phyloP scores from a whole-genome alignment of 177 flowering plant genomes.

The Telopea speciosissima region DNA sequence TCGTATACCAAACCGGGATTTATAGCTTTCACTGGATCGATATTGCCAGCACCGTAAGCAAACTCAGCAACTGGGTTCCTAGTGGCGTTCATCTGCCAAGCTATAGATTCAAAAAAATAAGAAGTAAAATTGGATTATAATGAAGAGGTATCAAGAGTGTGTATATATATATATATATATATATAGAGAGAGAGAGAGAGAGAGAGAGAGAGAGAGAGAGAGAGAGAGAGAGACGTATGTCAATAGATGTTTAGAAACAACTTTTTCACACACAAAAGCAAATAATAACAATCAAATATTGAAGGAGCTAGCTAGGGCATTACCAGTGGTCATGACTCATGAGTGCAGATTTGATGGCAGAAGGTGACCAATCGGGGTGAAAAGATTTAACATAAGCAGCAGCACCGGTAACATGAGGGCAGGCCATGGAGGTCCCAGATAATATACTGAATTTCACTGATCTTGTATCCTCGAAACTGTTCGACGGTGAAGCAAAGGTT shows the following conservation, averaged over 20 bases:
- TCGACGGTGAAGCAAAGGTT: background rate
- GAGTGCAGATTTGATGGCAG: constrained; percentile 12
- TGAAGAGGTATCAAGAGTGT: background rate
- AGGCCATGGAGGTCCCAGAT: no score
- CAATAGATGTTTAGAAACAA: no score
- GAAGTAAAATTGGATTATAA: background rate
- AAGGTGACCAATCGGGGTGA: constrained; percentile 6
- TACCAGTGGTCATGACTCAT: constrained; percentile 18
- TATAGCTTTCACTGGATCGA: constrained; percentile 26
- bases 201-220: no score
- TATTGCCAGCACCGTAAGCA: constrained; percentile 31
- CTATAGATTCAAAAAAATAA: constrained; percentile 10
- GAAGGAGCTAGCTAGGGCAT: background rate
- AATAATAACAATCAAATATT: no score
- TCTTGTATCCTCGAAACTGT: background rate
- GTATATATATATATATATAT: no score
- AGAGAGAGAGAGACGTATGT: no score
- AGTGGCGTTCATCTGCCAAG: constrained; percentile 15
- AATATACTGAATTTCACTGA: constrained; percentile 8
- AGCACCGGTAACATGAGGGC: no score
- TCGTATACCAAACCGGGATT: constrained; percentile 38
- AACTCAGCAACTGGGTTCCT: constrained; percentile 14
- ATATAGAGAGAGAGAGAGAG: no score
- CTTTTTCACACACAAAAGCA: no score
- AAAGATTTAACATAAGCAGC: no score